Conservation (phyloP, 257 asterid species). For the Voacanga thouarsii region DNA sequence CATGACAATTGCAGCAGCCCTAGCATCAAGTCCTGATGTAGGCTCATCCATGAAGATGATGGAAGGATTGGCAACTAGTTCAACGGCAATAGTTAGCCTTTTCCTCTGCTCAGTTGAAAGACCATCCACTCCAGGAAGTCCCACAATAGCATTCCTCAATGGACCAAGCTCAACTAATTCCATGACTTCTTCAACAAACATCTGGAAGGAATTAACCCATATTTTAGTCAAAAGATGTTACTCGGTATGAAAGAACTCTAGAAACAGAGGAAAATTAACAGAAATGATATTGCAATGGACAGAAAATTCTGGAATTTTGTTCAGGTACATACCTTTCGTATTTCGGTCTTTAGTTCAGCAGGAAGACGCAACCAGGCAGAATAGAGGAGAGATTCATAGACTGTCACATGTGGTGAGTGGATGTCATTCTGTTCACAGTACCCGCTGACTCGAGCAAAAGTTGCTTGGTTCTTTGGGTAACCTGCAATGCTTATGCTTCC, state of each 20-base stretch:
- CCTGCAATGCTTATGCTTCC: constrained; percentile 70
- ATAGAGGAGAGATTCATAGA: constrained; percentile 43
- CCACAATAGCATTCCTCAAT: not conserved
- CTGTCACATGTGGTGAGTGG: constrained; percentile 80
- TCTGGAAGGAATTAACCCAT: not conserved
- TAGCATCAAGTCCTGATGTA: not conserved
- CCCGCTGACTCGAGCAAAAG: constrained; percentile 84
- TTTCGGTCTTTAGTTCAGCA: not conserved
- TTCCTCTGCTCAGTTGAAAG: constrained; percentile 4
- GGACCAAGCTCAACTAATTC: not conserved
- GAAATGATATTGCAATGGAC: not conserved
- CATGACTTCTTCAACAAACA: not conserved
- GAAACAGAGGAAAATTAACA: not conserved
- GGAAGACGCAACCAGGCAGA: constrained; percentile 10
- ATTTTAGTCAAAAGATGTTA: not conserved
- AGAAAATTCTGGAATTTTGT: too few species aligned
- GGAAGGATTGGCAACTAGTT: not conserved
- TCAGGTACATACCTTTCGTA: not conserved
- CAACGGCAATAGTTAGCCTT: not conserved
- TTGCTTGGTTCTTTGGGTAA: constrained; percentile 65
- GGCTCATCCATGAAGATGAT: not conserved
- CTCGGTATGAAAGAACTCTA: not conserved
- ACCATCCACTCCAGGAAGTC: constrained; percentile 1
- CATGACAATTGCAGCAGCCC: not conserved
- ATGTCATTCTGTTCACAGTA: constrained; percentile 87